Conservation (phyloP, 1,139 yeast species). For the Kodamaea alishanica region DNA sequence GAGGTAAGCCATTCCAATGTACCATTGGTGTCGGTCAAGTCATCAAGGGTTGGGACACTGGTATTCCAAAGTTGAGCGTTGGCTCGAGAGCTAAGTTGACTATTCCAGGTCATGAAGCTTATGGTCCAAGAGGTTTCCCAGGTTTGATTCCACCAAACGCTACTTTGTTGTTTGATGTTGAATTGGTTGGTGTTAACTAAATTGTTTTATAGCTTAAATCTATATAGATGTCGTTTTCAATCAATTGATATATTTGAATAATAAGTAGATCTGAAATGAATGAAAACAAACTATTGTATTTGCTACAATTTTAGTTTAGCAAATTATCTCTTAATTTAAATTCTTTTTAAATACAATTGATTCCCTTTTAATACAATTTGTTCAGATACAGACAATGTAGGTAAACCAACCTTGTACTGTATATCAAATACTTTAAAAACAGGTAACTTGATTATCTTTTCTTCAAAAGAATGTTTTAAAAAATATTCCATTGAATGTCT, state of each 20-base stretch:
- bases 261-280: too few species aligned
- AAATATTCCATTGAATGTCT: constrained; percentile 41
- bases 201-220: constrained; percentile 1
- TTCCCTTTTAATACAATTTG: constrained; percentile 17
- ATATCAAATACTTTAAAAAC: constrained; percentile 59
- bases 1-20: constrained; percentile 93
- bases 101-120: constrained; percentile 90
- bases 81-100: constrained; percentile 91
- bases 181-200: constrained; percentile 76
- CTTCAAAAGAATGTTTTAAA: constrained; percentile 13
- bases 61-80: constrained; percentile 82
- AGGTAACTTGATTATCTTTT: constrained; percentile 45
- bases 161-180: constrained; percentile 88
- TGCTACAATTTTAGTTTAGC: neutral
- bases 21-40: constrained; percentile 94
- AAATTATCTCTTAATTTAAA: neutral
- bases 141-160: constrained; percentile 96
- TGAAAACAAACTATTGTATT: too few species aligned
- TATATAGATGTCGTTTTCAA: neutral
- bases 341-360: constrained; percentile 8
- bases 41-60: constrained; percentile 94
- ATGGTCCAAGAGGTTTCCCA: constrained; percentile 93
- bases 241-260: neutral
- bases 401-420: constrained; percentile 62
- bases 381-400: constrained; percentile 45